Evolutionary conservation across 306 rosid species (phyloP), one percentile per base, ranked within the genome.

Genomic region (Cicer bijugum): DNA sequence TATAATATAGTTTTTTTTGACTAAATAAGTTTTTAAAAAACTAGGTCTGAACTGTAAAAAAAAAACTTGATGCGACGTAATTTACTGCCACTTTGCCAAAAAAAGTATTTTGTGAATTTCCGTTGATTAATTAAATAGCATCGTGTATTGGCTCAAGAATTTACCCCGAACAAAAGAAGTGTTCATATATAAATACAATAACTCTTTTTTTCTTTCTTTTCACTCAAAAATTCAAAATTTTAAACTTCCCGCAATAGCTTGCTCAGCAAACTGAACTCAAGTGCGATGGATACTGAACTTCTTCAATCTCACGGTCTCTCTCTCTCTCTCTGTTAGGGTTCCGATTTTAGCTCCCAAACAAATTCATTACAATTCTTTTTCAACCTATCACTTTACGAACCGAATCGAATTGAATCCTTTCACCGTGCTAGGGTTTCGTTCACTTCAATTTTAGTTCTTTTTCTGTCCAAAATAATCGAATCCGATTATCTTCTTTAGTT

Each of bases 181-280:
- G 11, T 55, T 14, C 19, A 16, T 1, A 16, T 64, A 44, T 65
- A 17, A 65, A 10, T 65, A 17, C 38, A 64, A 40, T 2, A 57
- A 23, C 1, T 11, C 4, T 57, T 20, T 56, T 7, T 20, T 0
- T 0, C 4, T 2, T 4, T 28, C 35, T 28, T 1, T 23, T 72
- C 16, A 23, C 19, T 3, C 1, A 3, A 14, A 47, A 48, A 8
- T 69, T 69, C 75, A 39, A 70, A 70, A 51, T 2, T 70, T 70
- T 48, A 1, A 23, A 65, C 44, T 74, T 81, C 84, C 84, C 86
- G 86, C 83, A 75, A 74, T 45, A 46, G 23, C 50, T 17, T 6
- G 47, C 69, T 50, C 77, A 15, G 28, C 16, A 37, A 11, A 45
- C 51, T 69, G 74, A 38, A 62, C 33, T 61, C 4, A 47, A 50